These are phyloP conservation scores for Rhypophila decipiens DNA, from an alignment of 495 filamentous ascomycete genomes.

Conservation along the genomic window DNA sequence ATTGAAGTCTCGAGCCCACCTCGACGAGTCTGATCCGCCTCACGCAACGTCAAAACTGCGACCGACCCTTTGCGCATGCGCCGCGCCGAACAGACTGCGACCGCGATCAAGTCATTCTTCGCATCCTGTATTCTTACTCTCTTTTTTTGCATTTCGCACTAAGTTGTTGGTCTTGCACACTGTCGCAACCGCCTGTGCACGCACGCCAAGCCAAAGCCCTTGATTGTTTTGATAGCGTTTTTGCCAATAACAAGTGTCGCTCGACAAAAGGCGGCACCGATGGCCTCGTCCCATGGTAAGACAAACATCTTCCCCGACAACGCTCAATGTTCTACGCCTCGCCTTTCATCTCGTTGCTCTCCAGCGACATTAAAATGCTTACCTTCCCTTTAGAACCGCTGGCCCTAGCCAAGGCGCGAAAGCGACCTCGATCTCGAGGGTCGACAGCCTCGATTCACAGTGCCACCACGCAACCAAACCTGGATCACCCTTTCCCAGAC, in stretches of 20 bases:
- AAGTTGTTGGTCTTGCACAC: not conserved
- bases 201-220: not conserved
- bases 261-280: conserved; percentile 14
- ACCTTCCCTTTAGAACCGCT: conserved; percentile 19
- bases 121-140: conserved; percentile 5
- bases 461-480: conserved; percentile 57
- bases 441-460: conserved; percentile 81
- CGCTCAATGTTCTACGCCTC: not conserved
- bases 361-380: not conserved
- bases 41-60: conserved; percentile 10
- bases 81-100: not conserved
- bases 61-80: conserved; percentile 9
- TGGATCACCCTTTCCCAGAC: conserved; percentile 51
- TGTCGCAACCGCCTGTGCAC: conserved; percentile 14
- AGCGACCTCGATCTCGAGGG: conserved; percentile 67
- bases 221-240: conserved; percentile 17
- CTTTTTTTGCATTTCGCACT: conserved; percentile 5
- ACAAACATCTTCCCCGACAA: conserved; percentile 7
- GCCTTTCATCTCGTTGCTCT: not conserved
- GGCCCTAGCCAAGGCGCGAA: conserved; percentile 39
- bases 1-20: conserved; percentile 17
- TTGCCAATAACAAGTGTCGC: conserved; percentile 5
- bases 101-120: no score
- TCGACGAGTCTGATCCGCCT: not conserved
- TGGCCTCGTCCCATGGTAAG: conserved; percentile 31